These are phyloP conservation scores for Lecanicillium sp. DNA, from an alignment of 2,329 filamentous ascomycete species.

Conservation along the genomic window DNA sequence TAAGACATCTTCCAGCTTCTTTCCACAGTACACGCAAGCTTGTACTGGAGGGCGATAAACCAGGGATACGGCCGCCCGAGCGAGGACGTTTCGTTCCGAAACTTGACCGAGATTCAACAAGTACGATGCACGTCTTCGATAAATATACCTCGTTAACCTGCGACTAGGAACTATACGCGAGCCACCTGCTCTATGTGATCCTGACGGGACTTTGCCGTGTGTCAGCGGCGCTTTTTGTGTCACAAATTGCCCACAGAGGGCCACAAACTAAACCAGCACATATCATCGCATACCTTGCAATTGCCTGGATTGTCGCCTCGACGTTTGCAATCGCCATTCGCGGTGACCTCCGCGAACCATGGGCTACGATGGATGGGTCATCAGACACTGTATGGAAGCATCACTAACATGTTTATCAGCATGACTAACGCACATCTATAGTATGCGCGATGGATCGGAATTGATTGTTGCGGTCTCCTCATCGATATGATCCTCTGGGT, in stretches of 20 bases:
- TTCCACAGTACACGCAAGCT: neutral
- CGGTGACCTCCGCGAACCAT: constrained; percentile 1
- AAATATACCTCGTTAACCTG: too few species aligned
- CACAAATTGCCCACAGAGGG: constrained; percentile 5
- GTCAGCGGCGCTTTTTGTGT: constrained; percentile 5
- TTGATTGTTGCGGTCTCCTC: neutral
- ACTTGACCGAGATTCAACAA: neutral
- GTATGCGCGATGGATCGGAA: constrained; percentile 4
- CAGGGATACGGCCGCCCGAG: constrained; percentile 3
- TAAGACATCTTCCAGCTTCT: neutral
- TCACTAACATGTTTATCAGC: neutral
- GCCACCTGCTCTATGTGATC: constrained; percentile 1
- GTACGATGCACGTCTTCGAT: too few species aligned
- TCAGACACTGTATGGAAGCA: neutral
- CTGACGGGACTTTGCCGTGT: constrained; percentile 1
- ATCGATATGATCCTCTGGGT: constrained; percentile 1
- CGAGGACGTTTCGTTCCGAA: neutral
- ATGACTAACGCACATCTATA: neutral
- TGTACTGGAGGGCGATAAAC: constrained; percentile 2
- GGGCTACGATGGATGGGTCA: constrained; percentile 4
- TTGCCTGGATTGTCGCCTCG: constrained; percentile 1
- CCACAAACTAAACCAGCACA: constrained; percentile 1
- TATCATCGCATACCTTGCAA: neutral
- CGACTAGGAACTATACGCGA: constrained; percentile 5
- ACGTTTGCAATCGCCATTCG: neutral